These are phyloP conservation scores for Pseudoneurospora amorphoporcata DNA, from an alignment of 495 filamentous ascomycete species.

Conservation along the genomic window DNA sequence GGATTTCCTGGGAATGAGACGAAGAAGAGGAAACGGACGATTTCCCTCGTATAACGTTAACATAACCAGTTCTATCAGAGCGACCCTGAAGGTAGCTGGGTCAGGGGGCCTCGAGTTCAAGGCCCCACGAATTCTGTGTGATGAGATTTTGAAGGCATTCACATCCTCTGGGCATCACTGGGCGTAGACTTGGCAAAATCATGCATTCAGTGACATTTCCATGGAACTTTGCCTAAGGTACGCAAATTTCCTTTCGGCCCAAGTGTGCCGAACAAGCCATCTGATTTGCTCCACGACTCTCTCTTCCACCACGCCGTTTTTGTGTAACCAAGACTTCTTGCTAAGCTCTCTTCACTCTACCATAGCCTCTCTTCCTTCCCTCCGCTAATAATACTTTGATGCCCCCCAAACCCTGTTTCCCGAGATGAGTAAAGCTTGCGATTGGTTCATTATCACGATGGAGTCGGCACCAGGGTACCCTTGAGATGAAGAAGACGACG, in stretches of 20 bases:
- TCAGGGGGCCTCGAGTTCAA: neutral
- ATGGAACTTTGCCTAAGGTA: neutral
- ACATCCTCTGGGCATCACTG: neutral
- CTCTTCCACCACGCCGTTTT: neutral
- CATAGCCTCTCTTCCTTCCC: neutral
- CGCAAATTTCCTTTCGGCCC: neutral
- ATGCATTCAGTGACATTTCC: neutral
- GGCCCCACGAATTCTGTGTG: neutral
- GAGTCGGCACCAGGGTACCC: neutral
- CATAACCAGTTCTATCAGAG: neutral
- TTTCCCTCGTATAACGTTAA: neutral
- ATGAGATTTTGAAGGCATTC: neutral
- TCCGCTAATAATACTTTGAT: neutral
- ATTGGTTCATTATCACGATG: neutral
- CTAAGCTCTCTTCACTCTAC: neutral
- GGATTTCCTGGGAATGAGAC: neutral
- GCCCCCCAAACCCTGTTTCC: neutral
- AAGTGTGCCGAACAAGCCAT: neutral
- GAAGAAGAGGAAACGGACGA: neutral
- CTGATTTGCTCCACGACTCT: neutral
- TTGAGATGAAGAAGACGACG: neutral
- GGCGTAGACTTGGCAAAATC: neutral
- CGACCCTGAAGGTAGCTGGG: neutral
- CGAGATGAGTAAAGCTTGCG: neutral
- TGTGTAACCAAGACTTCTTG: neutral